Evolutionary conservation across 257 asterid species (phyloP).

Genomic region (Ballota nigra): DNA sequence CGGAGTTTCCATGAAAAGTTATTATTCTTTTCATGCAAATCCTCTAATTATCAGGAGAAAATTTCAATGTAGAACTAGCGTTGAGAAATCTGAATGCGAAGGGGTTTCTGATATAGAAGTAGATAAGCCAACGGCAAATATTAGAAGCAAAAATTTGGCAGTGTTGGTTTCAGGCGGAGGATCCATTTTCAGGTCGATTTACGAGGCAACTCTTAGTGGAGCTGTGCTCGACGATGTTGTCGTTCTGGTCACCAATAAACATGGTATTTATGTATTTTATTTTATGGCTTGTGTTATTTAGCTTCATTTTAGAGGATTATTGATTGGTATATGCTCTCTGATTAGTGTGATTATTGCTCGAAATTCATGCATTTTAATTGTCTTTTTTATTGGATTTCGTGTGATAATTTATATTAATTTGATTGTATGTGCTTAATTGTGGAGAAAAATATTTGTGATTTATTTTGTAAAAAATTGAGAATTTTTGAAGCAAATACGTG

Average conservation of each 20-base stretch:
- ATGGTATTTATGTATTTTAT: slow-evolving; percentile 47
- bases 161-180: slow-evolving; percentile 97
- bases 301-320: not conserved
- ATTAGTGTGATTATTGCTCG: no score
- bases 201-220: slow-evolving; percentile 57
- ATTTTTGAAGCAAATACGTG: no score
- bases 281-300: no score
- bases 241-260: slow-evolving; percentile 70
- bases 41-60: slow-evolving; percentile 12
- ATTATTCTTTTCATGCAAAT: slow-evolving; percentile 22
- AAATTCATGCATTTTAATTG: no score
- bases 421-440: no score
- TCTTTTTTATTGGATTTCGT: no score
- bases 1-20: slow-evolving; percentile 30
- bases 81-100: slow-evolving; percentile 20
- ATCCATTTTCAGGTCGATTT: slow-evolving; percentile 82
- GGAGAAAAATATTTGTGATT: no score
- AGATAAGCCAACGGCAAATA: slow-evolving; percentile 20
- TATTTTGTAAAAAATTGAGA: no score
- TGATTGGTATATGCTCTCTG: not conserved
- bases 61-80: slow-evolving; percentile 24
- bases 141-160: slow-evolving; percentile 63
- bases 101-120: slow-evolving; percentile 24
- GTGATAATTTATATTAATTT: no score
- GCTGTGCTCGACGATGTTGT: slow-evolving; percentile 55